Conservation (phyloP, 1,139 yeast species). For the Blastobotrys indianensis region DNA sequence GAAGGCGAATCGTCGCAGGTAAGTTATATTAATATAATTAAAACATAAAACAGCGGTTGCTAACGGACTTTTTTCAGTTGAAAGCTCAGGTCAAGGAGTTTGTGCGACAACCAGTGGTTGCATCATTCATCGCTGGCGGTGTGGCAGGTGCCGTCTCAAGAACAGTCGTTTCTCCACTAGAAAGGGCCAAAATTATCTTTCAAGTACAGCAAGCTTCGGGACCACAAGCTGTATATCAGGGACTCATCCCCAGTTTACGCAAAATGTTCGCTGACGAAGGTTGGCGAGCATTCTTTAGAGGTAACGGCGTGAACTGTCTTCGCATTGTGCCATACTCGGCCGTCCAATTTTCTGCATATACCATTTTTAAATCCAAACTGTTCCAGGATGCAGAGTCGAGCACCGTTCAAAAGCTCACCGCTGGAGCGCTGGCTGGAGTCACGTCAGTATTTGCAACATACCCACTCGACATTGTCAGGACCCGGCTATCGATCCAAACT, state of each 20-base stretch:
- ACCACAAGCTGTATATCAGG: constrained; percentile 51
- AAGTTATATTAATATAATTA: too few relatives aligned
- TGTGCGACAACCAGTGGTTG: constrained; percentile 33
- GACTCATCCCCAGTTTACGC: constrained; percentile 67
- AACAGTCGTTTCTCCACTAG: constrained; percentile 92
- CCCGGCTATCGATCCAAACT: constrained; percentile 83
- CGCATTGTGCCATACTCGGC: constrained; percentile 93
- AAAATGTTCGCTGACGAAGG: constrained; percentile 91
- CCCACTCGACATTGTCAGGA: constrained; percentile 86
- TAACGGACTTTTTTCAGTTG: background rate
- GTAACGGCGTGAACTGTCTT: constrained; percentile 84
- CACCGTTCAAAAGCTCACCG: constrained; percentile 54
- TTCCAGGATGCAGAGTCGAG: constrained; percentile 36
- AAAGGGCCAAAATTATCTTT: constrained; percentile 83
- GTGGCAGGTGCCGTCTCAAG: constrained; percentile 90
- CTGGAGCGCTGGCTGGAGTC: constrained; percentile 81
- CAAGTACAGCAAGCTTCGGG: constrained; percentile 81
- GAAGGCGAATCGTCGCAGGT: too few relatives aligned
- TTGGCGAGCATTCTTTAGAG: constrained; percentile 78
- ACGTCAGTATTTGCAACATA: constrained; percentile 79
- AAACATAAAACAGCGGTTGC: background rate
- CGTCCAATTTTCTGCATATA: constrained; percentile 85
- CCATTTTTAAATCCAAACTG: constrained; percentile 49
- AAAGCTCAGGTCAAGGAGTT: constrained; percentile 17
- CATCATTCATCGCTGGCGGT: constrained; percentile 71